Evolutionary conservation across 495 filamentous ascomycete species (phyloP).

Genomic region (Aspergillus nidulans): DNA sequence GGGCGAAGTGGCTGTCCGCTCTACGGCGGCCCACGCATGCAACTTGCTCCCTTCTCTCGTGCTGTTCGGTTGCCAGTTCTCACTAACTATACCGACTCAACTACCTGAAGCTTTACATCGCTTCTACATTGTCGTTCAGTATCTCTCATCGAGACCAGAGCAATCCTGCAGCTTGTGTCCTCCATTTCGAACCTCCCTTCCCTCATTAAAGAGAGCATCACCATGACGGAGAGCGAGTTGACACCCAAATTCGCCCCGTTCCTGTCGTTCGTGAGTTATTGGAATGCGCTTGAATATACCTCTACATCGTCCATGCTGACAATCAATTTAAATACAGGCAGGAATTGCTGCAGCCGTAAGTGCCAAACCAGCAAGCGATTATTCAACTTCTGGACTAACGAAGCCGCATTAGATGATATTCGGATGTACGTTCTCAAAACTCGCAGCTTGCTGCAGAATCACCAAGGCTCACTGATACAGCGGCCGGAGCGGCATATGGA

Average conservation of each 20-base stretch:
- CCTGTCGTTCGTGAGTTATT: conserved; percentile 81
- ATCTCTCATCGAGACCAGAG: background rate
- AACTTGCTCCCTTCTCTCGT: conserved; percentile 9
- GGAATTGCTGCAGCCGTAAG: conserved; percentile 92
- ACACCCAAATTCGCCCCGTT: conserved; percentile 93
- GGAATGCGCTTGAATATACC: conserved; percentile 12
- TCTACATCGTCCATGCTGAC: conserved; percentile 29
- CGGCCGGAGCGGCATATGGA: conserved; percentile 90
- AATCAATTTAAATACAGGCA: conserved; percentile 43
- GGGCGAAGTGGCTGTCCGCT: conserved; percentile 8
- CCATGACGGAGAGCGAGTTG: conserved; percentile 64
- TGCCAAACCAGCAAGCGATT: conserved; percentile 23
- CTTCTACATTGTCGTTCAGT: background rate
- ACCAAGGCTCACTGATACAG: conserved; percentile 39
- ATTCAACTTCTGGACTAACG: conserved; percentile 21
- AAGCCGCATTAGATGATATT: conserved; percentile 64
- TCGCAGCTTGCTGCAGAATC: conserved; percentile 13
- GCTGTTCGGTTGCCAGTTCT: background rate
- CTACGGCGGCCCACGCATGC: conserved; percentile 21
- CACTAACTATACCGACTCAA: background rate
- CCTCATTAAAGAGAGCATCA: conserved; percentile 18
- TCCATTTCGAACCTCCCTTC: background rate
- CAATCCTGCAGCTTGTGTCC: background rate
- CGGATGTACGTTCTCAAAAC: conserved; percentile 63
- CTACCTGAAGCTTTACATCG: background rate